phyloP scores from a whole-genome alignment of 371 early-diverging fungal genomes.

The Saksenaea oblongispora region DNA sequence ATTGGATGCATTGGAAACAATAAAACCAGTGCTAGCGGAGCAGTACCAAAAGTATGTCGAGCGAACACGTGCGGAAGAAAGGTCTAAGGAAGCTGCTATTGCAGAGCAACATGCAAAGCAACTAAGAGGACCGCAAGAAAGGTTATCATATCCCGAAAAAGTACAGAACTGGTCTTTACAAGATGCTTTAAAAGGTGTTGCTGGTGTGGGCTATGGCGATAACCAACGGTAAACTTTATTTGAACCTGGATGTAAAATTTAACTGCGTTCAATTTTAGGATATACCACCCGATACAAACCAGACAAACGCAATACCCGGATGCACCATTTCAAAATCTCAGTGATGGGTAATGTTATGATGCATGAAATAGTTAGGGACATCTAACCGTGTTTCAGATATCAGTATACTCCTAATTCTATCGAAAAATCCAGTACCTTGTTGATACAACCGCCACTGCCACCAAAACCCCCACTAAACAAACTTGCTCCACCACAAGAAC shows the following conservation, averaged over 20 bases:
- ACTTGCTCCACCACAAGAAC: background rate
- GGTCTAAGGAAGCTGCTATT: slow-evolving; percentile 7
- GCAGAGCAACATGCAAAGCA: slow-evolving; percentile 13
- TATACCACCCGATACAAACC: background rate
- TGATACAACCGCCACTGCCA: slow-evolving; percentile 10
- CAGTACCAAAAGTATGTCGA: slow-evolving; percentile 22
- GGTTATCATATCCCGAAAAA: background rate
- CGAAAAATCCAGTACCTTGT: background rate
- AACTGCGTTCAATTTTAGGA: background rate
- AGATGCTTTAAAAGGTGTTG: slow-evolving; percentile 44
- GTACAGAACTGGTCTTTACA: slow-evolving; percentile 41
- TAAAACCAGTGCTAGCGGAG: slow-evolving; percentile 42
- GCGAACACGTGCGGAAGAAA: background rate
- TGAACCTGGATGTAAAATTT: background rate
- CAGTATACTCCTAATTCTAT: slow-evolving; percentile 21
- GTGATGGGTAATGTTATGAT: slow-evolving; percentile 31
- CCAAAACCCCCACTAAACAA: slow-evolving; percentile 10
- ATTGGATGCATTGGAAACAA: slow-evolving; percentile 43
- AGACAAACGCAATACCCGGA: slow-evolving; percentile 25
- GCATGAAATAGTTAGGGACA: background rate
- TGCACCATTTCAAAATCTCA: slow-evolving; percentile 24
- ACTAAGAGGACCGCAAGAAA: background rate
- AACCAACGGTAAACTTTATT: background rate
- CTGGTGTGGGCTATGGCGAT: slow-evolving; percentile 30
- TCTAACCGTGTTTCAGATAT: background rate